Base-by-base conservation (phyloP, 306 rosid species). In the Potentilla sterilis region DNA sequence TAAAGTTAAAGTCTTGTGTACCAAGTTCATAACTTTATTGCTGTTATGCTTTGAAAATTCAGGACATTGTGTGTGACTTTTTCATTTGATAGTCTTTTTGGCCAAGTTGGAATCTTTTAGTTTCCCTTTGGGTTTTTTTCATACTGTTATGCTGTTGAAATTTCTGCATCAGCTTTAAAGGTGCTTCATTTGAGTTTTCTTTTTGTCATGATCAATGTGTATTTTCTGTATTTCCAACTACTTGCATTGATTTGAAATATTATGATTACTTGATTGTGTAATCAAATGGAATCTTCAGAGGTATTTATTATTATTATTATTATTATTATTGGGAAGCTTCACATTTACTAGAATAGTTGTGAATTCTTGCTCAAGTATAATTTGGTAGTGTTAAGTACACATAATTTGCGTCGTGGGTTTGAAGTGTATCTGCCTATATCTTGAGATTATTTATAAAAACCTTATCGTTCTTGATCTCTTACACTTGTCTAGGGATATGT, bases 401-500 rank as follows among this genome's bases (percentile, higher is more conserved):
- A 54, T 54, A 21, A 40, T 37, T 4, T 19, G 24, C 6, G 68
- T 14, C 5, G 5, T 55, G 47, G 42, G 67, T 15, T 73, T 73
- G 42, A 16, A 16, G 11, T 16, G 19, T 11, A 37, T 52, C 62
- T 51, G 28, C 37, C 43, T 64, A 19, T 35, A 57, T 18, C 19
- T 55, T 19, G 7, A 22, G 48, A 10, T 38, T n/a, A 13, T 54
- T 43, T 21, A 1, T 47, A 11, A 11, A 55, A 62, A 40, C 73
- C 75, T 75, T 57, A 57, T 64, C 15, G 34, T 65, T 32, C 69
- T 15, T 75, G 38, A 9, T 43, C 40, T 75, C 46, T 41, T 80
- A 61, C 72, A 67, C 76, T 34, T 48, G 72, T 67, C 68, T 69
- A 92, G 97, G 97, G 96, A 38, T 89, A 88, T 74, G 97, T 92